These are phyloP conservation scores for Marasmius oreades DNA, from an alignment of 1,284 basidiomycete species.

Conservation along the genomic window DNA sequence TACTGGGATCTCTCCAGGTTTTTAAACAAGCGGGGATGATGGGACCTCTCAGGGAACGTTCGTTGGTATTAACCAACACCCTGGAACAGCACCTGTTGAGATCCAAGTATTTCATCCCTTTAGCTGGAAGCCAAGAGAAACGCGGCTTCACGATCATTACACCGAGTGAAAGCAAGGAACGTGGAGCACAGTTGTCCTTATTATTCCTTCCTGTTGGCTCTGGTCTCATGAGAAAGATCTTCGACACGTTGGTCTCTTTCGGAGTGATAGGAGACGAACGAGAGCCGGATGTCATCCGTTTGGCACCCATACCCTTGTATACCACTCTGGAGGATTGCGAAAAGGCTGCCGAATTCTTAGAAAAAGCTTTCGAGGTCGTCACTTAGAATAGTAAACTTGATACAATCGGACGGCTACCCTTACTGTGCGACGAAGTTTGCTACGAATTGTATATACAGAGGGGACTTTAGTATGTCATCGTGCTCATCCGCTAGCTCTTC, in stretches of 20 bases:
- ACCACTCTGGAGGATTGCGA: conserved; percentile 79
- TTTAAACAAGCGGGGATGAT: conserved; percentile 80
- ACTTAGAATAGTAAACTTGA: too few species aligned
- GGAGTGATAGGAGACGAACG: conserved; percentile 91
- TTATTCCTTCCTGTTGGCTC: conserved; percentile 65
- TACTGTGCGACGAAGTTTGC: conserved; percentile 33
- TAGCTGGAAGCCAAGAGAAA: conserved; percentile 31
- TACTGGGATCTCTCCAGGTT: conserved; percentile 80
- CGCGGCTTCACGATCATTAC: conserved; percentile 87
- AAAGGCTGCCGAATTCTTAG: conserved; percentile 58
- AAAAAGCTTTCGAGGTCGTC: conserved; percentile 44
- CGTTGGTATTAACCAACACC: conserved; percentile 64
- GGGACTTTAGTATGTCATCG: conserved; percentile 46
- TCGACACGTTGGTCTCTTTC: conserved; percentile 52
- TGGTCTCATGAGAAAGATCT: conserved; percentile 71
- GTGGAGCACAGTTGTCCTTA: conserved; percentile 86
- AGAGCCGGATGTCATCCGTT: conserved; percentile 84
- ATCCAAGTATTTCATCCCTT: conserved; percentile 60
- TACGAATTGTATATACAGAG: conserved; percentile 47
- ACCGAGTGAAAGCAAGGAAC: conserved; percentile 57
- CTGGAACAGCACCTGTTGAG: conserved; percentile 63
- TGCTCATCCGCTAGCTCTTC: conserved; percentile 51
- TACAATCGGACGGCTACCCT: not conserved
- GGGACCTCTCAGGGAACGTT: conserved; percentile 63
- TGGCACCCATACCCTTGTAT: conserved; percentile 84